Percentiles rank a stretch among this genome's conserved stretches.
Conservation (phyloP, 2,329 filamentous ascomycete species). For the Exophiala aquamarina region DNA sequence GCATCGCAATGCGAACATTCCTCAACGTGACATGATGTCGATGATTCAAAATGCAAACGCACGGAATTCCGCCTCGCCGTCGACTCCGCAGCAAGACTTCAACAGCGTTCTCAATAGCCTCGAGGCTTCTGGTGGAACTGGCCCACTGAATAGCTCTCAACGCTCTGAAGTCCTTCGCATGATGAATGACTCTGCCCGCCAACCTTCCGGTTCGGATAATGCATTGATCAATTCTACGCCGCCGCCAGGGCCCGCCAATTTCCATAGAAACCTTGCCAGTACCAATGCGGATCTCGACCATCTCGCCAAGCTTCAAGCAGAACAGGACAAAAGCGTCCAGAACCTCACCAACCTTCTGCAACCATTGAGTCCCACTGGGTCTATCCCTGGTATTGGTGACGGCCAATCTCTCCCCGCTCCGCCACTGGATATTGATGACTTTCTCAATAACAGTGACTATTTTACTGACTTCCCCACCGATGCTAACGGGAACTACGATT, state of each 20-base stretch:
- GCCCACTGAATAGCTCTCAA: slow-evolving; percentile 43
- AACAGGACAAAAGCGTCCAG: slow-evolving; percentile 75
- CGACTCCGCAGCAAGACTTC: slow-evolving; percentile 41
- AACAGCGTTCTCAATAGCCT: slow-evolving; percentile 46
- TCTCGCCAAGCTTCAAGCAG: slow-evolving; percentile 73
- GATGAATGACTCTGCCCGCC: slow-evolving; percentile 46
- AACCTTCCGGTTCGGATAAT: slow-evolving; percentile 51
- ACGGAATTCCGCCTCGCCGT: slow-evolving; percentile 36
- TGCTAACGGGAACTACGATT: slow-evolving; percentile 25
- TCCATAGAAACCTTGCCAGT: slow-evolving; percentile 54
- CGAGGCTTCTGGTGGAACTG: slow-evolving; percentile 42
- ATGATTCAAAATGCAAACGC: slow-evolving; percentile 49
- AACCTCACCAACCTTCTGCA: slow-evolving; percentile 72
- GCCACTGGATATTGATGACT: slow-evolving; percentile 56
- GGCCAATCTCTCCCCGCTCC: slow-evolving; percentile 44
- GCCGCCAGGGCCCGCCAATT: slow-evolving; percentile 54
- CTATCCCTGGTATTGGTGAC: slow-evolving; percentile 66
- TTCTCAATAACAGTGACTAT: slow-evolving; percentile 56
- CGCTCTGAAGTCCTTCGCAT: slow-evolving; percentile 49
- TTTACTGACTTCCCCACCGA: slow-evolving; percentile 44
- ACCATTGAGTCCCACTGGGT: slow-evolving; percentile 76
- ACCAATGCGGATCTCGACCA: slow-evolving; percentile 76
- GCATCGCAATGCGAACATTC: slow-evolving; percentile 18
- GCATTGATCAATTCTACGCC: slow-evolving; percentile 57
- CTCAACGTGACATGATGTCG: slow-evolving; percentile 49